Evolutionary conservation across 768 basidiomycete genomes (phyloP).

Genomic region (Trametes coccinea): DNA sequence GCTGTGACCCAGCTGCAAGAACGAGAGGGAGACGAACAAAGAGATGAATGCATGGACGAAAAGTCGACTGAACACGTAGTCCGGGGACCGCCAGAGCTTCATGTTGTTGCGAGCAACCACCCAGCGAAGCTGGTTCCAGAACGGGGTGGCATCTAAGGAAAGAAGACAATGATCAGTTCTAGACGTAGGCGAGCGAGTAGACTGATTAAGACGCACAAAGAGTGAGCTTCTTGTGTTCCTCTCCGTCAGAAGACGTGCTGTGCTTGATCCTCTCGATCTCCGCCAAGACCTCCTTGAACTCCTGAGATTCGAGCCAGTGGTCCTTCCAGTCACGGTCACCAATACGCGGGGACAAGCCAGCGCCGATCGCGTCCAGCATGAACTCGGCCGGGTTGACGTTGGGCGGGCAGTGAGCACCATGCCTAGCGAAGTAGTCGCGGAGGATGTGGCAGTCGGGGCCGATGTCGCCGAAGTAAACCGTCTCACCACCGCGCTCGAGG

Average conservation of each 20-base stretch:
- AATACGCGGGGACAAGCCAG: slow-evolving; percentile 70
- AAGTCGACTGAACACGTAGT: slow-evolving; percentile 82
- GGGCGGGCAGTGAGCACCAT: slow-evolving; percentile 73
- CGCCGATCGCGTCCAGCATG: slow-evolving; percentile 86
- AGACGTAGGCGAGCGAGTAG: too few species aligned
- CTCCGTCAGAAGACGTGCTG: slow-evolving; percentile 4
- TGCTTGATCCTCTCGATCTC: slow-evolving; percentile 47
- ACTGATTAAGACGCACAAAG: slow-evolving; percentile 23
- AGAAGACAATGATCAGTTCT: neutral
- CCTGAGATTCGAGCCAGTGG: slow-evolving; percentile 76
- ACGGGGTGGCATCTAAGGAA: slow-evolving; percentile 66
- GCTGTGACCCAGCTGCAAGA: slow-evolving; percentile 70
- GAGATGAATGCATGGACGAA: slow-evolving; percentile 75
- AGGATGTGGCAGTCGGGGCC: slow-evolving; percentile 70
- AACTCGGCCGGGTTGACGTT: slow-evolving; percentile 78
- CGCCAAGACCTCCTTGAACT: slow-evolving; percentile 42
- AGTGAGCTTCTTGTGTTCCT: slow-evolving; percentile 6
- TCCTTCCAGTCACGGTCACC: slow-evolving; percentile 86
- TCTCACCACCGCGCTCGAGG: slow-evolving; percentile 78
- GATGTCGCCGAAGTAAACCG: slow-evolving; percentile 93
- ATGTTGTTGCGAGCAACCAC: slow-evolving; percentile 67
- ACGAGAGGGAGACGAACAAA: slow-evolving; percentile 73
- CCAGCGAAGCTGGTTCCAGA: slow-evolving; percentile 69
- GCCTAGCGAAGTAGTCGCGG: slow-evolving; percentile 71
- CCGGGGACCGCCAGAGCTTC: slow-evolving; percentile 80